Percentiles rank a stretch among this genome's conserved stretches.
These are phyloP conservation scores for Picea engelmannii DNA, from an alignment of 83 land plant species.

Conservation along the genomic window DNA sequence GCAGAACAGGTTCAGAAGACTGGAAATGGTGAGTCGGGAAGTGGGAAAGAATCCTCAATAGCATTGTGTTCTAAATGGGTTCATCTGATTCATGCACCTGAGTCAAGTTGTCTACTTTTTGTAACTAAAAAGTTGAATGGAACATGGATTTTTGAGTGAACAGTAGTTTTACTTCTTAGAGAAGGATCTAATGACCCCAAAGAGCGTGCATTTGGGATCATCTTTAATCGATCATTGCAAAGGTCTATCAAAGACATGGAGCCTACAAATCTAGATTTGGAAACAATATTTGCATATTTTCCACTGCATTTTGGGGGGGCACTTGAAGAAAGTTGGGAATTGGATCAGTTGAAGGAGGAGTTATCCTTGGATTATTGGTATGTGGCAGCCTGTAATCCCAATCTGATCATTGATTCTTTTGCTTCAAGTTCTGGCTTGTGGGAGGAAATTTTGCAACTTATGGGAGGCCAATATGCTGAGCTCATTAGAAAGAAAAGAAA, in stretches of 20 bases:
- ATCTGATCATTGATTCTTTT: no score
- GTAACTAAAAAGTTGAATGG: slow-evolving; percentile 89
- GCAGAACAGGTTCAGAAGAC: slow-evolving; percentile 25
- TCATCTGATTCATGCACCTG: slow-evolving; percentile 74
- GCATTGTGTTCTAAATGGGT: slow-evolving; percentile 69
- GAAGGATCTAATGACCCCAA: slow-evolving; percentile 68
- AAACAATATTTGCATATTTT: slow-evolving; percentile 70
- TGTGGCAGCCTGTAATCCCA: no score
- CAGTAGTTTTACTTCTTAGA: slow-evolving; percentile 76
- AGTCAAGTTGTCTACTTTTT: slow-evolving; percentile 80
- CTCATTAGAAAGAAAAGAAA: no score
- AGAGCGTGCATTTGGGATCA: slow-evolving; percentile 81
- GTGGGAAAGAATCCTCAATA: slow-evolving; percentile 9
- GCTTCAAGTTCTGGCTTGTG: no score
- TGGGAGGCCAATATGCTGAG: no score
- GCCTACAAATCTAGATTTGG: slow-evolving; percentile 52
- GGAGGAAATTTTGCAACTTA: no score
- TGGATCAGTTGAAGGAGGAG: no score
- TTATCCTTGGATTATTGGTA: no score
- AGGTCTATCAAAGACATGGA: slow-evolving; percentile 71
- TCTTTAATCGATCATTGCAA: slow-evolving; percentile 72
- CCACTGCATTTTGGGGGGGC: slow-evolving; percentile 80
- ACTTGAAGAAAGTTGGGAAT: slow-evolving; percentile 33
- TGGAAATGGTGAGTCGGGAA: slow-evolving; percentile 1
- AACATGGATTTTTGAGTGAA: slow-evolving; percentile 63